These are phyloP conservation scores for Flaveria trinervia DNA, from an alignment of 129 eudicot species.

Conservation along the genomic window DNA sequence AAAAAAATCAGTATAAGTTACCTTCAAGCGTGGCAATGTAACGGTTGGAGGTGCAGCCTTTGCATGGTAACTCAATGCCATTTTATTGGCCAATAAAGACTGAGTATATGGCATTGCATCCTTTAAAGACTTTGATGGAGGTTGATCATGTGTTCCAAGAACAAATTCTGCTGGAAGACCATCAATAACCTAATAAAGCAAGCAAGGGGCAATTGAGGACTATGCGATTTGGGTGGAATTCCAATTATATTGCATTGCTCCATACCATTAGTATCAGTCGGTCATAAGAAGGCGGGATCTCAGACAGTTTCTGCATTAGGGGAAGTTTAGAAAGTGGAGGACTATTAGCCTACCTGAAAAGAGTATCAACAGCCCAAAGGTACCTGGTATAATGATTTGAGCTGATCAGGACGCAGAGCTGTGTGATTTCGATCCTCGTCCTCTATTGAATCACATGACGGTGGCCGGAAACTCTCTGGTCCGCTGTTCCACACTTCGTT, in stretches of 20 bases:
- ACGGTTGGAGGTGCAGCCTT: constrained; percentile 99
- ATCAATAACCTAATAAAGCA: constrained; percentile 70
- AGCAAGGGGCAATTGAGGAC: too few species aligned
- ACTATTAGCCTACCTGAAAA: too few species aligned
- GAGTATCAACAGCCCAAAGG: not conserved
- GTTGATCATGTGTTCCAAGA: constrained; percentile 70
- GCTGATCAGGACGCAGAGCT: constrained; percentile 49
- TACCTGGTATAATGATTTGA: constrained; percentile 70
- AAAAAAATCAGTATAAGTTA: constrained; percentile 2
- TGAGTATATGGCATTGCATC: constrained; percentile 95
- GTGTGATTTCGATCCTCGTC: constrained; percentile 39
- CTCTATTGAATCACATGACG: constrained; percentile 35
- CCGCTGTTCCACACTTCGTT: constrained; percentile 44
- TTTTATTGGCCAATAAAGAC: constrained; percentile 59
- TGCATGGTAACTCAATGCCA: constrained; percentile 84
- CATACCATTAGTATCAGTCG: constrained; percentile 76
- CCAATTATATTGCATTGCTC: not conserved
- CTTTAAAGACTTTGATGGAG: constrained; percentile 15
- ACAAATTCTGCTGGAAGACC: constrained; percentile 98
- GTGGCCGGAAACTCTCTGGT: constrained; percentile 68
- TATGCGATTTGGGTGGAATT: too few species aligned
- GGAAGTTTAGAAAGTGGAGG: not conserved
- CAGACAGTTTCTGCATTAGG: constrained; percentile 73
- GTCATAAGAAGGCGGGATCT: constrained; percentile 64
- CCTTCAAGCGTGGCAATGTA: constrained; percentile 96